A percentile compares a stretch with the other conserved stretches of the same genome.
Conservation (phyloP, 805 yeast genomes). For the baker's yeast (Saccharomyces cerevisiae) region DNA sequence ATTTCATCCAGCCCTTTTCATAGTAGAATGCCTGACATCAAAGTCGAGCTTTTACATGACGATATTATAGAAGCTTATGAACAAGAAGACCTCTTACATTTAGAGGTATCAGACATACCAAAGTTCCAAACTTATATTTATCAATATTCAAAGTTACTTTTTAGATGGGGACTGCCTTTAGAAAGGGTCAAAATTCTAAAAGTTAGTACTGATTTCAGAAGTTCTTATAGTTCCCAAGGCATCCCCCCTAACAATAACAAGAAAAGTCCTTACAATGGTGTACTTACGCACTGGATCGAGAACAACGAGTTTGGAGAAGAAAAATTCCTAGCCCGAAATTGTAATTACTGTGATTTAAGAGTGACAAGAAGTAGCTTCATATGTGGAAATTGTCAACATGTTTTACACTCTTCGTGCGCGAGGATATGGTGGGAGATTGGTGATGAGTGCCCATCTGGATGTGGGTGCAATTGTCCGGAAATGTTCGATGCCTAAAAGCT, state of each 20-base stretch:
- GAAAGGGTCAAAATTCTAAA: slow-evolving; percentile 71
- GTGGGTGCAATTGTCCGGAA: slow-evolving; percentile 67
- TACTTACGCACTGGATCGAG: slow-evolving; percentile 15
- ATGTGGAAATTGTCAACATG: slow-evolving; percentile 71
- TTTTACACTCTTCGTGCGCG: slow-evolving; percentile 73
- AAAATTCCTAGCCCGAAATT: slow-evolving; percentile 32
- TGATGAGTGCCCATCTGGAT: slow-evolving; percentile 70
- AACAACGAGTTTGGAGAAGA: background rate
- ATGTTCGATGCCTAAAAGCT: slow-evolving; percentile 14
- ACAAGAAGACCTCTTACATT: slow-evolving; percentile 13
- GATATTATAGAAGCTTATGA: slow-evolving; percentile 19
- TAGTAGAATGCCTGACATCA: slow-evolving; percentile 15
- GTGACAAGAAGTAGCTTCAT: slow-evolving; percentile 53
- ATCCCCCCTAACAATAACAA: background rate
- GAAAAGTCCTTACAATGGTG: slow-evolving; percentile 4
- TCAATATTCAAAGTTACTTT: slow-evolving; percentile 70
- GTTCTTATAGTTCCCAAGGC: background rate
- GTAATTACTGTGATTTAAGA: slow-evolving; percentile 58
- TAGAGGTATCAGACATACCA: slow-evolving; percentile 18
- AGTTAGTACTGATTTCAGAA: slow-evolving; percentile 27
- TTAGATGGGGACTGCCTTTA: slow-evolving; percentile 77
- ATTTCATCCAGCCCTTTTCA: background rate
- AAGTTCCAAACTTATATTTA: slow-evolving; percentile 41
- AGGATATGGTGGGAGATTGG: slow-evolving; percentile 63
- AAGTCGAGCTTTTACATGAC: slow-evolving; percentile 22